Evolutionary conservation across 2,329 filamentous ascomycete genomes (phyloP).

Genomic region (Aspergillus pseudonomiae): DNA sequence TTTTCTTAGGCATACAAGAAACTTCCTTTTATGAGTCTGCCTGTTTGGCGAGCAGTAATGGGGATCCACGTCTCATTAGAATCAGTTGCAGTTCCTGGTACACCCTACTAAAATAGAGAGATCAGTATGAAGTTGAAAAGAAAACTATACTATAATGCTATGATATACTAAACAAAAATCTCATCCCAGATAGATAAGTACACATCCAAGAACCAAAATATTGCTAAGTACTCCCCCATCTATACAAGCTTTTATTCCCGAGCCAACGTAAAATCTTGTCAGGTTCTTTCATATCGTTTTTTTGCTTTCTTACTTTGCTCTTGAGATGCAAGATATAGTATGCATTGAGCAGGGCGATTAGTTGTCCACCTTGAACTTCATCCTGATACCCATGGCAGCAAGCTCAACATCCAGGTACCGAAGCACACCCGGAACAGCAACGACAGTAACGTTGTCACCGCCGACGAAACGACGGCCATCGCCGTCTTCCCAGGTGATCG

Average conservation of each 20-base stretch:
- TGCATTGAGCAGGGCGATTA: constrained; percentile 19
- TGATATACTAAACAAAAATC: constrained; percentile 11
- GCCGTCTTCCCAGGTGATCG: constrained; percentile 84
- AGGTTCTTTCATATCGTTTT: background rate
- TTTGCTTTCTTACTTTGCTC: background rate
- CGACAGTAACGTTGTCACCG: constrained; percentile 85
- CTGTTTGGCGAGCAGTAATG: background rate
- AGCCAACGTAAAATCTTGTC: constrained; percentile 1
- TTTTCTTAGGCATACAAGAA: constrained; percentile 18
- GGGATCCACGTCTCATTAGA: background rate
- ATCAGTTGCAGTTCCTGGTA: background rate
- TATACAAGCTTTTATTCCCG: constrained; percentile 22
- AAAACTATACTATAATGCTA: constrained; percentile 6
- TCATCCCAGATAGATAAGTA: constrained; percentile 16
- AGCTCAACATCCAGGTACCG: constrained; percentile 94
- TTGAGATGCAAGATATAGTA: constrained; percentile 3
- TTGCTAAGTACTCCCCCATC: constrained; percentile 19
- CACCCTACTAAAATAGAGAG: background rate
- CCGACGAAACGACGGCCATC: constrained; percentile 82
- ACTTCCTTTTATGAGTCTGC: constrained; percentile 7
- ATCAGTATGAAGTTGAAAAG: background rate
- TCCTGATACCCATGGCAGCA: constrained; percentile 91
- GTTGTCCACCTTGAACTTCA: constrained; percentile 80
- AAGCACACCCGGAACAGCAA: constrained; percentile 89
- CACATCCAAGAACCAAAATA: constrained; percentile 14